Conservation (phyloP, 768 basidiomycete genomes). For the Butyriboletus loyo region DNA sequence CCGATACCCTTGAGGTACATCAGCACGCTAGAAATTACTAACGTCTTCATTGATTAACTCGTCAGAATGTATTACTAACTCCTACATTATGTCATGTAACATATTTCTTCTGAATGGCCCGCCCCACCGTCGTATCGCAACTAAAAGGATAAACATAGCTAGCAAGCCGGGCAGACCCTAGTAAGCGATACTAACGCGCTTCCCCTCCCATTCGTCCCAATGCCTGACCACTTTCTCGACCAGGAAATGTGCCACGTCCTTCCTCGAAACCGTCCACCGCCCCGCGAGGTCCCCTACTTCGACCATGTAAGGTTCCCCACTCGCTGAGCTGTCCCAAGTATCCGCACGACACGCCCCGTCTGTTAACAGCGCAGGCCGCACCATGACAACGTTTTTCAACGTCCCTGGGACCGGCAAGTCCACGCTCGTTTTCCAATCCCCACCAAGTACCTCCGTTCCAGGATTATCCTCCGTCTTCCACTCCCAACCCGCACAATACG, state of each 20-base stretch:
- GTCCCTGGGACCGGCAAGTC: slow-evolving; percentile 40
- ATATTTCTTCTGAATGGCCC: not conserved
- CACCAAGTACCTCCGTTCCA: slow-evolving; percentile 39
- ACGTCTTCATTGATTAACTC: too few relatives aligned
- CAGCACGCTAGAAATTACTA: too few relatives aligned
- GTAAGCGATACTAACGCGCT: slow-evolving; percentile 49
- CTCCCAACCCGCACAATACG: slow-evolving; percentile 46
- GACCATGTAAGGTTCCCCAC: slow-evolving; percentile 38
- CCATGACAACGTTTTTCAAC: slow-evolving; percentile 41
- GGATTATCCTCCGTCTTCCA: slow-evolving; percentile 51
- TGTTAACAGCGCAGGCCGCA: slow-evolving; percentile 58
- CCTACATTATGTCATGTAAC: not conserved
- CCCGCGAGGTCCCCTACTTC: slow-evolving; percentile 38
- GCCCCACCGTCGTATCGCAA: too few relatives aligned
- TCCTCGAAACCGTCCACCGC: slow-evolving; percentile 55
- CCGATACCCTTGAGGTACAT: too few relatives aligned
- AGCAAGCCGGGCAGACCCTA: slow-evolving; percentile 20
- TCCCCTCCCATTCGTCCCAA: slow-evolving; percentile 55
- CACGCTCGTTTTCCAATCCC: slow-evolving; percentile 40
- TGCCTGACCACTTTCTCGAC: slow-evolving; percentile 42
- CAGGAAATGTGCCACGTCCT: slow-evolving; percentile 66
- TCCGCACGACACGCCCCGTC: slow-evolving; percentile 47
- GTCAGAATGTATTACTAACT: too few relatives aligned
- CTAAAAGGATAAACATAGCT: too few relatives aligned
- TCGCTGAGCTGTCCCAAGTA: not conserved